phyloP scores from a whole-genome alignment of 495 filamentous ascomycete species.

The Hypoxylon fuscum region DNA sequence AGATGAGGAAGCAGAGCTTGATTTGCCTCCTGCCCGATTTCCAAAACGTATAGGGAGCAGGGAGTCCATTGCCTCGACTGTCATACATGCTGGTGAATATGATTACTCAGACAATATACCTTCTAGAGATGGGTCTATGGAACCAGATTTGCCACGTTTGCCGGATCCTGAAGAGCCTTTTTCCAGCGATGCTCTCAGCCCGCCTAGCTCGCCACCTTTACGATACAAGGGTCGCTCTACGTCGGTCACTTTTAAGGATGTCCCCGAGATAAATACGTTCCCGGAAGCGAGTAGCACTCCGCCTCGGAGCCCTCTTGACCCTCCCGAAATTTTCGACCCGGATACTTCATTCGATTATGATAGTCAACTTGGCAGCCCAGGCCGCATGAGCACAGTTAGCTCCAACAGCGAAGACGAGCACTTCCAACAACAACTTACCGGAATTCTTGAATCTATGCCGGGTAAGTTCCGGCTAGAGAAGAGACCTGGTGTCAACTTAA shows the following conservation, averaged over 20 bases:
- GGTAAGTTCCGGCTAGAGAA: slow-evolving; percentile 79
- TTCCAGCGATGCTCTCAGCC: slow-evolving; percentile 49
- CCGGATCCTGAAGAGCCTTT: slow-evolving; percentile 44
- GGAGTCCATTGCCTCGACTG: slow-evolving; percentile 51
- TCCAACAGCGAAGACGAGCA: slow-evolving; percentile 63
- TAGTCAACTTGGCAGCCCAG: slow-evolving; percentile 44
- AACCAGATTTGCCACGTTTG: slow-evolving; percentile 49
- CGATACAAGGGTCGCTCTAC: slow-evolving; percentile 50
- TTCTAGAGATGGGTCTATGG: slow-evolving; percentile 42
- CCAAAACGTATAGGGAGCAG: slow-evolving; percentile 43
- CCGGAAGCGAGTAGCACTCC: slow-evolving; percentile 38
- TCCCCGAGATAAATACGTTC: slow-evolving; percentile 49
- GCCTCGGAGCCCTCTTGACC: slow-evolving; percentile 35
- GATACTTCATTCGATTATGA: slow-evolving; percentile 49
- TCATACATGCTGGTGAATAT: slow-evolving; percentile 46
- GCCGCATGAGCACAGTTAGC: slow-evolving; percentile 42
- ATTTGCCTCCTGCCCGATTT: slow-evolving; percentile 41
- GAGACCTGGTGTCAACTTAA: slow-evolving; percentile 57
- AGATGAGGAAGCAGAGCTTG: slow-evolving; percentile 45
- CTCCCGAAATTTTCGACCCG: slow-evolving; percentile 38
- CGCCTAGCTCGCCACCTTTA: slow-evolving; percentile 55
- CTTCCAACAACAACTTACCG: slow-evolving; percentile 85
- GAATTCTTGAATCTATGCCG: slow-evolving; percentile 82
- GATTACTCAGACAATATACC: slow-evolving; percentile 35
- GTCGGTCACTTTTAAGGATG: slow-evolving; percentile 56